phyloP scores from a whole-genome alignment of 2,329 filamentous ascomycete species.

The Chaetomium globosum region DNA sequence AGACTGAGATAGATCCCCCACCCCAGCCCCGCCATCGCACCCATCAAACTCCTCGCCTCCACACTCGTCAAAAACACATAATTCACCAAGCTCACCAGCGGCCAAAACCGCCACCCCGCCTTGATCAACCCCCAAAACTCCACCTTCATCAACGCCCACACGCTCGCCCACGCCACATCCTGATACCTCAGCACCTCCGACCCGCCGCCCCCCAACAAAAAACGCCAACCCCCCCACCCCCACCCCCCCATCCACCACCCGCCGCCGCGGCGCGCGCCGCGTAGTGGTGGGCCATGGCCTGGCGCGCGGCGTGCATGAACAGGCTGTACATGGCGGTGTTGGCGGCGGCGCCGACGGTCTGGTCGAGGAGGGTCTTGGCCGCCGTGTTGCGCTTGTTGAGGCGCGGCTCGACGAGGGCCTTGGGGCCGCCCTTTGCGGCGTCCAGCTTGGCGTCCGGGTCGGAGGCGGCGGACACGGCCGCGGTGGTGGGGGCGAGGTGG shows the following conservation, averaged over 20 bases:
- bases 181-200: constrained; percentile 47
- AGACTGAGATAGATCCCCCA: constrained; percentile 75
- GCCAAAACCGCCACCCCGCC: constrained; percentile 74
- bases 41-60: constrained; percentile 66
- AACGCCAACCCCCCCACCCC: constrained; percentile 40
- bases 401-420: constrained; percentile 49
- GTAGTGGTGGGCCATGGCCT: constrained; percentile 51
- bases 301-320: constrained; percentile 56
- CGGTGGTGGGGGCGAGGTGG: constrained; percentile 47
- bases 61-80: constrained; percentile 67
- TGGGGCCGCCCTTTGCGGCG: no score
- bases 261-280: constrained; percentile 35
- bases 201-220: constrained; percentile 42
- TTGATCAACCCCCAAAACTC: constrained; percentile 67
- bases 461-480: constrained; percentile 43
- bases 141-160: constrained; percentile 49
- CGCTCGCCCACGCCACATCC: constrained; percentile 49
- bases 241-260: constrained; percentile 33
- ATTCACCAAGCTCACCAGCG: constrained; percentile 66
- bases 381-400: constrained; percentile 55
- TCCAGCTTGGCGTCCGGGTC: constrained; percentile 45
- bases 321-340: constrained; percentile 59
- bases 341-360: constrained; percentile 59
- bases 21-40: constrained; percentile 65
- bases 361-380: constrained; percentile 56